Evolutionary conservation across 2,329 filamentous ascomycete genomes (phyloP).

Genomic region (Didymella glomerata): DNA sequence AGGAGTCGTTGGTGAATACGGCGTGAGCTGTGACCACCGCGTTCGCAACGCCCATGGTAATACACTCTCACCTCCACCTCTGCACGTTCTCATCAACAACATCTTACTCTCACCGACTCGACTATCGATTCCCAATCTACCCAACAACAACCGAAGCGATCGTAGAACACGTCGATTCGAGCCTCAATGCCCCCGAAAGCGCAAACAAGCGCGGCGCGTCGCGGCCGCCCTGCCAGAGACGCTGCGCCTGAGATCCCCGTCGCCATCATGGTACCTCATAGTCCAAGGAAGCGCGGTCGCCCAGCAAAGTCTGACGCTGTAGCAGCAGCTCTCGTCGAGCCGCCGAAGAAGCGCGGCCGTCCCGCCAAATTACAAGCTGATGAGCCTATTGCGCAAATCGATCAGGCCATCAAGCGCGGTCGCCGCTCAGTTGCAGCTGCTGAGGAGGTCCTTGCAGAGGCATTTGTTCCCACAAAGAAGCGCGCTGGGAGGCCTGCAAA

Average conservation of each 20-base stretch:
- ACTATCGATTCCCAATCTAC: no score
- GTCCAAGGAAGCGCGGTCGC: conserved; percentile 31
- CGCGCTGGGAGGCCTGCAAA: conserved; percentile 21
- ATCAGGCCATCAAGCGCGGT: conserved; percentile 26
- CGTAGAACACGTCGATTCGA: background rate
- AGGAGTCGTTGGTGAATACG: background rate
- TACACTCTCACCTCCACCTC: conserved; percentile 1
- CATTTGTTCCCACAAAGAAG: conserved; percentile 18
- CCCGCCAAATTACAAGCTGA: conserved; percentile 24
- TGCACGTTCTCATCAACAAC: background rate
- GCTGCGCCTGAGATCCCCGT: conserved; percentile 17
- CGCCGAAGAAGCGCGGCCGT: conserved; percentile 37
- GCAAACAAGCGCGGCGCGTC: conserved; percentile 17
- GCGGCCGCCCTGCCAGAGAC: conserved; percentile 25
- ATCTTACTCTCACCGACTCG: background rate
- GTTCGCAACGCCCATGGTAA: background rate
- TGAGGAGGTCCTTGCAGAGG: conserved; percentile 12
- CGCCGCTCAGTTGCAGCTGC: conserved; percentile 22
- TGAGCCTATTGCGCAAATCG: conserved; percentile 17
- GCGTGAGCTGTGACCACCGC: background rate
- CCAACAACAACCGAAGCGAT: background rate
- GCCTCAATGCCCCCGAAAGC: conserved; percentile 28
- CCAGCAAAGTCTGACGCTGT: conserved; percentile 19
- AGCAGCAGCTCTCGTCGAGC: conserved; percentile 9
- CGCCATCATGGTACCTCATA: conserved; percentile 1